Evolutionary conservation across 306 rosid genomes (phyloP).

Genomic region (Medicago ruthenica): DNA sequence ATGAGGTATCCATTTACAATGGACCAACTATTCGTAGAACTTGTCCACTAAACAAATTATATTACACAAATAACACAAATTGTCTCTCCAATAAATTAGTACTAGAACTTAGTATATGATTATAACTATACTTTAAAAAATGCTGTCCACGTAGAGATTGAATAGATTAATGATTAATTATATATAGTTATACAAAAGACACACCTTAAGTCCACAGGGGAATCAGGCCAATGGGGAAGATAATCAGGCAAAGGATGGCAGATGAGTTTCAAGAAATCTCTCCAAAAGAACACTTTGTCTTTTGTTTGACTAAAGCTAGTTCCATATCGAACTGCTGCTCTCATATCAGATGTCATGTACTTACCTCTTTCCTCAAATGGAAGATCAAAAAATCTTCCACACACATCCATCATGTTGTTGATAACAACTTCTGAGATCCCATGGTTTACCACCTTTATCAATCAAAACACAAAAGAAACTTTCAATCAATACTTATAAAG

Average conservation of each 20-base stretch:
- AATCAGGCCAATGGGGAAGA: conserved; percentile 79
- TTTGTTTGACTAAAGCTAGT: conserved; percentile 81
- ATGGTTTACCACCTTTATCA: conserved; percentile 77
- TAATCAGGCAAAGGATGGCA: conserved; percentile 68
- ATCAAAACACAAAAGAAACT: neutral
- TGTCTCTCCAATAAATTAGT: neutral
- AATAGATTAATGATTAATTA: conserved; percentile 9
- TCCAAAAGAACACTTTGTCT: conserved; percentile 83
- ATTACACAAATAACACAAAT: no score
- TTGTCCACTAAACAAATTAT: no score
- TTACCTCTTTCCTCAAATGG: conserved; percentile 77
- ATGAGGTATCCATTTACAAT: no score
- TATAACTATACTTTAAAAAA: neutral
- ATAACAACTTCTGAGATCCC: conserved; percentile 65
- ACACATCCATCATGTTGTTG: conserved; percentile 63
- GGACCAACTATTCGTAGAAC: no score
- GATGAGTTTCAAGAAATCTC: conserved; percentile 84
- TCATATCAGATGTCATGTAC: conserved; percentile 75
- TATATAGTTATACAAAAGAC: neutral
- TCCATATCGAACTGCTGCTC: conserved; percentile 76
- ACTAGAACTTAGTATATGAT: neutral
- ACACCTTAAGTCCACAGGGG: conserved; percentile 74
- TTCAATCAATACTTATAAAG: neutral
- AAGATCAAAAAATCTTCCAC: conserved; percentile 70
- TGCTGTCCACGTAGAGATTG: conserved; percentile 10